Conservation (phyloP, 495 filamentous ascomycete species). For the Aspergillus indologenus region DNA sequence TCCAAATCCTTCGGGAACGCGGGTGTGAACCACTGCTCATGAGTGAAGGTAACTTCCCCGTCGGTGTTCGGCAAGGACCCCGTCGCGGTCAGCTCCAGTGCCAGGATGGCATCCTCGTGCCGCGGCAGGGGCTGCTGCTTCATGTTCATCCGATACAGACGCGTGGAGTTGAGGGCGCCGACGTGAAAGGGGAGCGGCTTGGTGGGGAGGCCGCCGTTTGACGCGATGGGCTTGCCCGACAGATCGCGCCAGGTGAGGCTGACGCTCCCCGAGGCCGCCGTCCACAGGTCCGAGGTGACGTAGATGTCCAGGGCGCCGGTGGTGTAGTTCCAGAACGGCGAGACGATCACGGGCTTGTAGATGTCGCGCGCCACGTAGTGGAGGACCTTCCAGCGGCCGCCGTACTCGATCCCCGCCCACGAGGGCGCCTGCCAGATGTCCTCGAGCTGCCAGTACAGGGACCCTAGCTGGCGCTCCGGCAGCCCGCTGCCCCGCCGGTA, state of each 20-base stretch:
- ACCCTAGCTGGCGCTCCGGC: slow-evolving; percentile 59
- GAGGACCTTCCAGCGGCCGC: slow-evolving; percentile 64
- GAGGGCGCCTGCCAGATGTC: slow-evolving; percentile 69
- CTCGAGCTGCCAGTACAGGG: slow-evolving; percentile 68
- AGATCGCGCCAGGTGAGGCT: slow-evolving; percentile 39
- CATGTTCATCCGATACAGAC: slow-evolving; percentile 45
- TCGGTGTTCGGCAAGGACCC: slow-evolving; percentile 55
- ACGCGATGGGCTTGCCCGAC: slow-evolving; percentile 32
- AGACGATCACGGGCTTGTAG: slow-evolving; percentile 58
- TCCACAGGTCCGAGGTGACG: slow-evolving; percentile 51
- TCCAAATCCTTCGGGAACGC: slow-evolving; percentile 49
- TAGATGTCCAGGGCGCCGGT: slow-evolving; percentile 56
- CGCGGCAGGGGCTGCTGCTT: slow-evolving; percentile 34
- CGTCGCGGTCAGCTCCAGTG: slow-evolving; percentile 51
- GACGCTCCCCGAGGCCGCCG: slow-evolving; percentile 31
- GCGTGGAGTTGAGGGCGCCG: slow-evolving; percentile 59
- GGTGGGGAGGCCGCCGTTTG: slow-evolving; percentile 31
- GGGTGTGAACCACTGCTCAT: slow-evolving; percentile 56
- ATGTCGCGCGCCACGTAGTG: slow-evolving; percentile 60
- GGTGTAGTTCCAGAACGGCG: slow-evolving; percentile 57
- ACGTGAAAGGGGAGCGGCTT: slow-evolving; percentile 45
- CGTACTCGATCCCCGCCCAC: slow-evolving; percentile 64
- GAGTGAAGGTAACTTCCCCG: slow-evolving; percentile 44
- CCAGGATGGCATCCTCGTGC: slow-evolving; percentile 48
- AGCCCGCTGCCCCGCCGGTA: slow-evolving; percentile 61